Percentiles rank a stretch among this genome's conserved stretches.
phyloP scores from a whole-genome alignment of 2,329 filamentous ascomycete genomes.

The Sordariomycetes sp. region DNA sequence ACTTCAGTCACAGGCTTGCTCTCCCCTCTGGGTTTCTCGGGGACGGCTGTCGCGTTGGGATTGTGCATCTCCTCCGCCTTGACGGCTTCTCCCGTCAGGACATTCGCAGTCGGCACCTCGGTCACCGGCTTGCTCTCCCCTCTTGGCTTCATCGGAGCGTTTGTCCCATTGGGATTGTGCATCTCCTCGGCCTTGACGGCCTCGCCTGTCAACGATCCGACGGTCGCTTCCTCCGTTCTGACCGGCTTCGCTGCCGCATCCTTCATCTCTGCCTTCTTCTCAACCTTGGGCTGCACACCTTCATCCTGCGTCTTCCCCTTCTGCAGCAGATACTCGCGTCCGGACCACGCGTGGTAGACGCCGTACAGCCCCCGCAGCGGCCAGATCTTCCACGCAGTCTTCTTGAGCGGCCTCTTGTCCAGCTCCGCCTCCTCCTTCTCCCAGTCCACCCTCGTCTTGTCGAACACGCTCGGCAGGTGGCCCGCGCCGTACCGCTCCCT shows the following conservation, averaged over 20 bases:
- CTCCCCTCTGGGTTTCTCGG: too few species aligned
- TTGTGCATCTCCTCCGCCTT: too few species aligned
- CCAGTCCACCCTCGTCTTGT: slow-evolving; percentile 52
- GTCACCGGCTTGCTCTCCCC: too few species aligned
- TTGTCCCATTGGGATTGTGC: too few species aligned
- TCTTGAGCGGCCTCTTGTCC: slow-evolving; percentile 15
- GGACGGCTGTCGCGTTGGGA: too few species aligned
- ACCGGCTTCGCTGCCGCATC: not conserved
- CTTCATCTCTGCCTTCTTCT: not conserved
- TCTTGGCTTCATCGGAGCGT: too few species aligned
- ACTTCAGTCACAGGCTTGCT: too few species aligned
- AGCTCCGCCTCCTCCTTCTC: slow-evolving; percentile 20
- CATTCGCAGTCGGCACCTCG: too few species aligned
- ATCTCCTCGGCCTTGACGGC: too few species aligned
- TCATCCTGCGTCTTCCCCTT: slow-evolving; percentile 13
- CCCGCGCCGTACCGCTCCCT: slow-evolving; percentile 48
- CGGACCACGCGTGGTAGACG: slow-evolving; percentile 32
- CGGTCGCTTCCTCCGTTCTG: too few species aligned
- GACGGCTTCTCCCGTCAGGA: too few species aligned
- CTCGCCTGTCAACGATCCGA: too few species aligned
- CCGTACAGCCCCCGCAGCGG: slow-evolving; percentile 36
- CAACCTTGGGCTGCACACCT: not conserved
- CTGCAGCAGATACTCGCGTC: slow-evolving; percentile 36
- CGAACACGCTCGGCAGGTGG: slow-evolving; percentile 54
- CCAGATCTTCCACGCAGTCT: slow-evolving; percentile 23